These are phyloP conservation scores for Eimeria mitis DNA, from an alignment of 169 alveolate species.

Conservation along the genomic window DNA sequence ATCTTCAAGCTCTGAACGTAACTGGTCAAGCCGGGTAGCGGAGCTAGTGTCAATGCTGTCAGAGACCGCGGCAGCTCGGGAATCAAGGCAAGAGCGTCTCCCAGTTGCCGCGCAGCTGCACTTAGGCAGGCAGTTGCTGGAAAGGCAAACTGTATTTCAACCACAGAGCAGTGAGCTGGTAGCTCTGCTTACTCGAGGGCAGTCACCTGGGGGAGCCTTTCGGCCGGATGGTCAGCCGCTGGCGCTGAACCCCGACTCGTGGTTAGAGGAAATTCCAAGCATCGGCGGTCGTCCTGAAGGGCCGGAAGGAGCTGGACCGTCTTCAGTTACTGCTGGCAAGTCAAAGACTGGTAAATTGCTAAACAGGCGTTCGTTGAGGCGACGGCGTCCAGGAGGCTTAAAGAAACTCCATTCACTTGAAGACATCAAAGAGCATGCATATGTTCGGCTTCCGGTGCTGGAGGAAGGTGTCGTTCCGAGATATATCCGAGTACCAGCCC, in stretches of 20 bases:
- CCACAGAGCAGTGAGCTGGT: too few relatives aligned
- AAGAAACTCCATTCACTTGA: neutral
- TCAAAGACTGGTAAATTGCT: neutral
- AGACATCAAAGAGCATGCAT: neutral
- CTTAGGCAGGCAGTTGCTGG: neutral
- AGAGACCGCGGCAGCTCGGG: neutral
- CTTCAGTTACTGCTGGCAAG: neutral
- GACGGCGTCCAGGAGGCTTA: neutral
- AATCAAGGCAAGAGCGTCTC: neutral
- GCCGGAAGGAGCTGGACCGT: neutral
- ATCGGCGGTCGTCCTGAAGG: neutral
- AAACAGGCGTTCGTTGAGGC: neutral
- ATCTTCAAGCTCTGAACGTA: neutral
- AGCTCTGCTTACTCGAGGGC: too few relatives aligned
- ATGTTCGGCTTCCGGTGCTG: neutral
- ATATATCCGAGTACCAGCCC: neutral
- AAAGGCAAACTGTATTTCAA: too few relatives aligned
- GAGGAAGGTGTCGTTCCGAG: neutral
- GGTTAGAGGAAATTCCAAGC: neutral
- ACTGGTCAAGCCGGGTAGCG: neutral
- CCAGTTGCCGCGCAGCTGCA: neutral
- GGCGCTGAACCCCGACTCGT: neutral
- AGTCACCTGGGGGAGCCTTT: too few relatives aligned
- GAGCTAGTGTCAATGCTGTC: neutral
- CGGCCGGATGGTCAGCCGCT: neutral